phyloP scores from a whole-genome alignment of 805 yeast genomes.

The Naumovozyma dairenensis region DNA sequence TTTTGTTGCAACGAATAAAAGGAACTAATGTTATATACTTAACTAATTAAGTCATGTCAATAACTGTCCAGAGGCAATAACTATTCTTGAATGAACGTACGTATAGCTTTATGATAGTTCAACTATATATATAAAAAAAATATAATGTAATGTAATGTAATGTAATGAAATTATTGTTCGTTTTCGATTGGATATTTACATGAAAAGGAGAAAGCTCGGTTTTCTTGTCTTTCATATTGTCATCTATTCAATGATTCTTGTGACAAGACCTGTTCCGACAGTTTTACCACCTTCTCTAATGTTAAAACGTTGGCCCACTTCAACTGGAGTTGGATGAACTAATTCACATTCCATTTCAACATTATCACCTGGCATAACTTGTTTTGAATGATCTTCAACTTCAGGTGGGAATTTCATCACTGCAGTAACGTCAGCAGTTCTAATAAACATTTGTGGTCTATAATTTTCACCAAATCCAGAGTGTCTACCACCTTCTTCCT shows the following conservation, averaged over 20 bases:
- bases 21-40: too few relatives aligned
- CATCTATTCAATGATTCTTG: constrained; percentile 75
- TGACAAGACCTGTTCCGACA: constrained; percentile 96
- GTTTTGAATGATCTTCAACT: constrained; percentile 74
- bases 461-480: constrained; percentile 94
- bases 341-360: constrained; percentile 90
- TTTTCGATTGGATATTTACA: too few relatives aligned
- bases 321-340: constrained; percentile 85
- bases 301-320: constrained; percentile 97
- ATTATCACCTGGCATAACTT: constrained; percentile 97
- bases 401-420: constrained; percentile 79
- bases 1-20: too few relatives aligned
- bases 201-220: too few relatives aligned
- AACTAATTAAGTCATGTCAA: too few relatives aligned
- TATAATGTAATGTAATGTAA: too few relatives aligned
- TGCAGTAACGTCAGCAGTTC: constrained; percentile 94
- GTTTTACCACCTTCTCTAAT: constrained; percentile 99
- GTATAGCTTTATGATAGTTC: too few relatives aligned
- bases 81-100: too few relatives aligned
- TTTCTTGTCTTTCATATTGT: too few relatives aligned
- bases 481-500: constrained; percentile 99
- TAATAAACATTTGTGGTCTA: constrained; percentile 95
- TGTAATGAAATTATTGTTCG: too few relatives aligned
- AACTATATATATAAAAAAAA: too few relatives aligned
- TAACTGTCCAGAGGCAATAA: too few relatives aligned